Evolutionary conservation across 805 yeast genomes (phyloP).

Genomic region (Kodamaea kaohsiungensis): DNA sequence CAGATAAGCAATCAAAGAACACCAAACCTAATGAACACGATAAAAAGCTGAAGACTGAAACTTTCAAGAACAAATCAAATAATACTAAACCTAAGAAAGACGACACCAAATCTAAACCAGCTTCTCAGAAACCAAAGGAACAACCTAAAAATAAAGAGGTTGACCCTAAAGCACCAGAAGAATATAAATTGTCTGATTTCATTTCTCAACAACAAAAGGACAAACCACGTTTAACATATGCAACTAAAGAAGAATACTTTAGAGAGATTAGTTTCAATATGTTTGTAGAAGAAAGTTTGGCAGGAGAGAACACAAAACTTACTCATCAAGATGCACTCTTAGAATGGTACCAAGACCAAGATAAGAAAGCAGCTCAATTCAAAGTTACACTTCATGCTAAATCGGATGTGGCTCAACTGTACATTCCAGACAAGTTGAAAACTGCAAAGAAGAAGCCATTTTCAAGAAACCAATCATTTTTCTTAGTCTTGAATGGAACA

Average conservation of each 20-base stretch:
- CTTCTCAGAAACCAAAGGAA: not conserved
- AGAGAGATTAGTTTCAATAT: slow-evolving; percentile 61
- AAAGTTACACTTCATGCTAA: slow-evolving; percentile 44
- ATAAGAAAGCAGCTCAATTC: slow-evolving; percentile 40
- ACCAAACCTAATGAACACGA: not conserved
- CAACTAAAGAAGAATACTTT: slow-evolving; percentile 52
- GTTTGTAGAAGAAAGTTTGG: slow-evolving; percentile 59
- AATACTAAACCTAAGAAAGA: not conserved
- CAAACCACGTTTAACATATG: slow-evolving; percentile 48
- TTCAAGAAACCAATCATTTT: slow-evolving; percentile 56
- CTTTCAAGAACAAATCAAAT: not conserved
- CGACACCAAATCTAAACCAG: not conserved
- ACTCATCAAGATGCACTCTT: slow-evolving; percentile 46
- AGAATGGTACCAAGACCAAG: slow-evolving; percentile 52
- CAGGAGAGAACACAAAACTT: slow-evolving; percentile 39
- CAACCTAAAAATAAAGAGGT: not conserved
- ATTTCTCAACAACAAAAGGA: slow-evolving; percentile 7
- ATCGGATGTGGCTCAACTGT: slow-evolving; percentile 49
- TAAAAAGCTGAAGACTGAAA: not conserved
- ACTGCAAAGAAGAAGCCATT: slow-evolving; percentile 62
- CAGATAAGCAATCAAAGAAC: slow-evolving; percentile 1
- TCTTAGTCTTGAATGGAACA: slow-evolving; percentile 51
- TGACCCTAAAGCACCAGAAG: slow-evolving; percentile 3
- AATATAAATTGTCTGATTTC: slow-evolving; percentile 7
- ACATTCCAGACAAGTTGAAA: slow-evolving; percentile 51